A percentile compares a stretch with the other conserved stretches of the same genome.
phyloP scores from a whole-genome alignment of 805 yeast species.

The Ascoidea rubescens region DNA sequence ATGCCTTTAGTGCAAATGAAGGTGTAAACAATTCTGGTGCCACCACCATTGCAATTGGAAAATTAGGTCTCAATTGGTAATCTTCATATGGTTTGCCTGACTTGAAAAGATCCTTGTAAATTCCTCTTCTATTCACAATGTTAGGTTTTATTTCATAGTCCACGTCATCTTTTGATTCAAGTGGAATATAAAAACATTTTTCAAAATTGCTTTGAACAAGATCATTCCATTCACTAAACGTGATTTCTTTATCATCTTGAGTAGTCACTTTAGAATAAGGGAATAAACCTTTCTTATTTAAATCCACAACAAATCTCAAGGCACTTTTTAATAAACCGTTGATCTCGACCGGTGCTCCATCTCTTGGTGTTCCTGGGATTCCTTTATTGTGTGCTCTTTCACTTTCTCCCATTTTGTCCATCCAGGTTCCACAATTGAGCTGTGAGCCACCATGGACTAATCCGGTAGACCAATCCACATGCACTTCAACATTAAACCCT shows the following conservation, averaged over 20 bases:
- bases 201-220: slow-evolving; percentile 66
- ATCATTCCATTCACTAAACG: slow-evolving; percentile 59
- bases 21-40: slow-evolving; percentile 83
- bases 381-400: slow-evolving; percentile 72
- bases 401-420: slow-evolving; percentile 99
- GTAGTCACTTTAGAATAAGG: slow-evolving; percentile 41
- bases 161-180: slow-evolving; percentile 42
- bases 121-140: slow-evolving; percentile 80
- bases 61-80: slow-evolving; percentile 85
- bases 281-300: slow-evolving; percentile 42
- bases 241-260: slow-evolving; percentile 39
- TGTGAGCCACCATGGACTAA: slow-evolving; percentile 84
- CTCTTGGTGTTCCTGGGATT: slow-evolving; percentile 95
- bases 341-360: slow-evolving; percentile 92
- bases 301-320: slow-evolving; percentile 60
- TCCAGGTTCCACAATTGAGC: slow-evolving; percentile 96
- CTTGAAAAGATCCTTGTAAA: slow-evolving; percentile 74
- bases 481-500: slow-evolving; percentile 75
- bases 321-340: slow-evolving; percentile 79
- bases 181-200: slow-evolving; percentile 63
- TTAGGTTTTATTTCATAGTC: slow-evolving; percentile 45
- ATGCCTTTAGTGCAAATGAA: slow-evolving; percentile 45
- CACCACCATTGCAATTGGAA: slow-evolving; percentile 83
- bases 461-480: slow-evolving; percentile 84
- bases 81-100: slow-evolving; percentile 87